Evolutionary conservation across 2,329 filamentous ascomycete species (phyloP).

Genomic region (Arthrobotrys entomopaga): DNA sequence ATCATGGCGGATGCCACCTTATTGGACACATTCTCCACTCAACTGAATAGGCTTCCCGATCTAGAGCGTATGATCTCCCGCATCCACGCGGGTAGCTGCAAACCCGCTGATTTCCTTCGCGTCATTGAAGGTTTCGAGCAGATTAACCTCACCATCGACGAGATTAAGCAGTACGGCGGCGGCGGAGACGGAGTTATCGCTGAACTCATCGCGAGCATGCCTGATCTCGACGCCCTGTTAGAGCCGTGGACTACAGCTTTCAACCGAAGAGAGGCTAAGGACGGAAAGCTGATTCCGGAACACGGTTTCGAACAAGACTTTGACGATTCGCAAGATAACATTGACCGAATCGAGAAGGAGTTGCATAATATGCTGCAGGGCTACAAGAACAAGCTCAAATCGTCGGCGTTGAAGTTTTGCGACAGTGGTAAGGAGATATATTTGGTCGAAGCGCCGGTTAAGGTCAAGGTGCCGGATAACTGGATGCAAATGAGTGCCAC

Average conservation of each 20-base stretch:
- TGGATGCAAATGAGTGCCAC: conserved; percentile 99
- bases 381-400: conserved; percentile 78
- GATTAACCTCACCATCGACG: conserved; percentile 90
- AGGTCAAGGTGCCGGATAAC: conserved; percentile 81
- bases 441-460: conserved; percentile 87
- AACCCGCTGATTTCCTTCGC: conserved; percentile 88
- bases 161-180: conserved; percentile 75
- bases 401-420: conserved; percentile 76
- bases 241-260: conserved; percentile 92
- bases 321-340: conserved; percentile 80
- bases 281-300: conserved; percentile 85
- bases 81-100: conserved; percentile 90
- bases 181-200: conserved; percentile 85
- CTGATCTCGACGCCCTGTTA: conserved; percentile 78
- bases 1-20: conserved; percentile 83
- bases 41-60: conserved; percentile 91
- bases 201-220: conserved; percentile 84
- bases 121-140: conserved; percentile 97
- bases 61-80: conserved; percentile 92
- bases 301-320: conserved; percentile 91
- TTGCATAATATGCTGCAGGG: conserved; percentile 77
- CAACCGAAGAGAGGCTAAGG: conserved; percentile 79
- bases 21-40: conserved; percentile 86
- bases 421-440: conserved; percentile 98
- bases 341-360: conserved; percentile 78